Evolutionary conservation across 148 eudicot genomes (phyloP).

Genomic region (Fagopyrum tataricum): DNA sequence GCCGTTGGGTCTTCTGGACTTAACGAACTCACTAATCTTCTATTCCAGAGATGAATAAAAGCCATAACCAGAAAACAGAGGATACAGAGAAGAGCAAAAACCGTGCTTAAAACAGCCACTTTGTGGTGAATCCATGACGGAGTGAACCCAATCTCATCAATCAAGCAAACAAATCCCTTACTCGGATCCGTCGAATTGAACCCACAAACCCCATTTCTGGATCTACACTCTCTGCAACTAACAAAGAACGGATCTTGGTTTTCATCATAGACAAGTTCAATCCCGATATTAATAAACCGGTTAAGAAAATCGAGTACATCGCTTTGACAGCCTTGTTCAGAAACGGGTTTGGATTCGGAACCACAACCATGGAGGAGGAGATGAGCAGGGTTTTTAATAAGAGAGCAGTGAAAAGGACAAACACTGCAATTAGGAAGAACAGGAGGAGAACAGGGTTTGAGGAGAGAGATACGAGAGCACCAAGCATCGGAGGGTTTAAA

Average conservation of each 20-base stretch:
- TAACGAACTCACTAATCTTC: neutral
- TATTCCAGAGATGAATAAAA: constrained; percentile 16
- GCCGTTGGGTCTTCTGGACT: constrained; percentile 50
- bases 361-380: constrained; percentile 36
- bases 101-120: constrained; percentile 16
- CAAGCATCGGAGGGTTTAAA: constrained; percentile 45
- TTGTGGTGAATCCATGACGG: constrained; percentile 24
- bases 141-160: neutral
- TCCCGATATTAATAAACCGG: constrained; percentile 28
- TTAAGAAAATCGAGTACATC: constrained; percentile 49
- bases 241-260: constrained; percentile 33
- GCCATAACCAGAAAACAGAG: constrained; percentile 15
- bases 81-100: constrained; percentile 22
- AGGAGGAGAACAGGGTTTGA: constrained; percentile 44
- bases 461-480: constrained; percentile 48
- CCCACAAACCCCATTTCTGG: constrained; percentile 50
- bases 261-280: constrained; percentile 43
- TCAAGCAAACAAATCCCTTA: constrained; percentile 40
- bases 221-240: constrained; percentile 28
- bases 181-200: constrained; percentile 44
- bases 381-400: constrained; percentile 39
- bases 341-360: constrained; percentile 15
- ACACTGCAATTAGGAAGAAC: constrained; percentile 41
- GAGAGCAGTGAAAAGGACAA: constrained; percentile 54
- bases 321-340: constrained; percentile 39